Evolutionary conservation across 805 yeast species (phyloP), one percentile per base, ranked within the genome.

Genomic region (Ogataea pilisensis): DNA sequence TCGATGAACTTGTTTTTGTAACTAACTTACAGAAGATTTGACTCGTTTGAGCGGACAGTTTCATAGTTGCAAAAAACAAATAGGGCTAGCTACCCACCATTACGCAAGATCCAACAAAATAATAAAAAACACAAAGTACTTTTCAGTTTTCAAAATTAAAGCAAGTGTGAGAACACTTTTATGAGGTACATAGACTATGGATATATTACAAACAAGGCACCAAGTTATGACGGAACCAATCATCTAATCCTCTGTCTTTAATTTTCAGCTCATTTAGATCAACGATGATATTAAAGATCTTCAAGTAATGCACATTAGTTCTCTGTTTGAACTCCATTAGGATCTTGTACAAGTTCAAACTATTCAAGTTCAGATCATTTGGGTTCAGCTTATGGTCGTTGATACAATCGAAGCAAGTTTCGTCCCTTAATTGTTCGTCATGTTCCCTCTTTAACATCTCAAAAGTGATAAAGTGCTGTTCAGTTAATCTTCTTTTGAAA

Each of bases 141-240:
- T n/a, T n/a, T n/a, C n/a, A n/a, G n/a, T n/a, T n/a, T n/a, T n/a
- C n/a, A n/a, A n/a, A n/a, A n/a, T n/a, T n/a, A n/a, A n/a, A n/a
- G n/a, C n/a, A n/a, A n/a, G n/a, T n/a, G n/a, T n/a, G n/a, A n/a
- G n/a, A n/a, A n/a, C n/a, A n/a, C n/a, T n/a, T n/a, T n/a, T n/a
- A n/a, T n/a, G n/a, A n/a, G n/a, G n/a, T n/a, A n/a, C n/a, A n/a
- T n/a, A n/a, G n/a, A n/a, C n/a, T n/a, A n/a, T n/a, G n/a, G n/a
- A n/a, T 19, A 18, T 31, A 17, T 14, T 19, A 18, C 14, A 31
- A 18, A 20, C 31, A 43, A 19, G 21, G 9, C 28, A 37, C 48
- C 30, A 56, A 36, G 17, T 50, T 50, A 16, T 44, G 32, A 5
- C 43, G 46, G 30, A 57, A 54, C 61, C 61, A 58, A n/a, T 38